Base-by-base conservation (phyloP, 768 basidiomycete species). In the Lactarius quietus region DNA sequence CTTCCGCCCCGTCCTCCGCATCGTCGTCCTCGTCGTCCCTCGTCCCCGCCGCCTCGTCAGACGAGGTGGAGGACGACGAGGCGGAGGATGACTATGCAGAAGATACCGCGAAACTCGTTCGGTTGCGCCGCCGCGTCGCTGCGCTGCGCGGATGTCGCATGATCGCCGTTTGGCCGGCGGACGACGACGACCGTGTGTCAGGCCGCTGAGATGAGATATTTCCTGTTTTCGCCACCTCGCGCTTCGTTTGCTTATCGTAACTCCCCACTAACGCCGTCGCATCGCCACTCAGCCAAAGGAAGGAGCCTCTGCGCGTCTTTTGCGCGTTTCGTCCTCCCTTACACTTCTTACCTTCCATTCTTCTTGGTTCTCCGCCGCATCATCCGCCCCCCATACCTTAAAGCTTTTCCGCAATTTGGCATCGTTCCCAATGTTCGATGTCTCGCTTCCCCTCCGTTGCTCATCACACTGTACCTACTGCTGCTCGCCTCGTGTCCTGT, bases 111-210 rank as follows among this genome's bases (percentile, higher is more conserved):
- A 64, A 57, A 14, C 54, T 70, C n/a, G 54, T 59, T 48, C 60
- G 67, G 28, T 17, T 70, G 36, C 67, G 64, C 10, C 63, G 67
- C 4, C 63, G 60, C 20, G 64, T 68, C 26, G 58, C 69, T 8
- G 60, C 57, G 6, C 55, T 70, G 33, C 67, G 67, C 33, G 61
- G 58, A 2, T 65, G 67, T 38, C 67, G 63, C 55, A 68, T 70
- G 67, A 60, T 68, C 55, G 45, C 67, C 6, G 67, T 70, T 39
- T 70, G 69, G 69, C 63, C 63, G 6, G 31, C 67, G 6, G 66
- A 70, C n/a, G 64, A 68, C 8, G 62, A 64, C 3, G 67, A 65
- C n/a, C 62, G 52, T 35, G 67, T 63, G 35, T 70, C 69, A 45
- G 69, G 69, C 23, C 69, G 67, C 17, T 70, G 64, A 68, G 9